These are phyloP conservation scores for Solanum aculeatissimum DNA, from an alignment of 305 asterid genomes.

Conservation along the genomic window DNA sequence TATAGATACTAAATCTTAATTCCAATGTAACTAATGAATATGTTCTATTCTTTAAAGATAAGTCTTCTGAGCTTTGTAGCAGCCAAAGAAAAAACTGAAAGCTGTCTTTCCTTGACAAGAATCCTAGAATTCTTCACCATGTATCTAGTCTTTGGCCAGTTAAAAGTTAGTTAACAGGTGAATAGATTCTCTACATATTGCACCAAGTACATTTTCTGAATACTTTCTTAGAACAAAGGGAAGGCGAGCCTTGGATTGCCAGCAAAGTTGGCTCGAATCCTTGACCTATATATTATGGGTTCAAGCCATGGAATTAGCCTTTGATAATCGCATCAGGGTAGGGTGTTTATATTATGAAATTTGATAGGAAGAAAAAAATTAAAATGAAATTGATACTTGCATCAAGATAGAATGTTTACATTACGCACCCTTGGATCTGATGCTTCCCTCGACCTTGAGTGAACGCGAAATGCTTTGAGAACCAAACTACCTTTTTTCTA, in stretches of 20 bases:
- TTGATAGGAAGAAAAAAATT: neutral
- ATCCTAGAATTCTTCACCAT: neutral
- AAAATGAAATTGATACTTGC: neutral
- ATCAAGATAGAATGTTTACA: neutral
- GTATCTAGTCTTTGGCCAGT: neutral
- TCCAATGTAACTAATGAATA: neutral
- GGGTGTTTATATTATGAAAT: neutral
- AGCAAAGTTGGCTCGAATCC: neutral
- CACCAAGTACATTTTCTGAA: neutral
- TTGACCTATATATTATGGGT: neutral
- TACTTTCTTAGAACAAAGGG: neutral
- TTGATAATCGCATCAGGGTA: neutral
- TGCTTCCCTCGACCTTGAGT: neutral
- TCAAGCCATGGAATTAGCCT: neutral
- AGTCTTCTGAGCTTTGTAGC: neutral
- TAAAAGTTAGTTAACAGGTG: neutral
- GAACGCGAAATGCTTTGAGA: neutral
- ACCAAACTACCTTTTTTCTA: neutral
- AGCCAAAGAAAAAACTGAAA: neutral
- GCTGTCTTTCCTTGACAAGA: neutral
- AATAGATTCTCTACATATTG: neutral
- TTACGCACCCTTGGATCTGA: neutral
- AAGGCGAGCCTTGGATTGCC: neutral
- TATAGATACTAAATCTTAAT: neutral
- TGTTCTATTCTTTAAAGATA: no score